Base-by-base conservation (phyloP, 2,329 filamentous ascomycete species). In the Nannizzia gypsea region DNA sequence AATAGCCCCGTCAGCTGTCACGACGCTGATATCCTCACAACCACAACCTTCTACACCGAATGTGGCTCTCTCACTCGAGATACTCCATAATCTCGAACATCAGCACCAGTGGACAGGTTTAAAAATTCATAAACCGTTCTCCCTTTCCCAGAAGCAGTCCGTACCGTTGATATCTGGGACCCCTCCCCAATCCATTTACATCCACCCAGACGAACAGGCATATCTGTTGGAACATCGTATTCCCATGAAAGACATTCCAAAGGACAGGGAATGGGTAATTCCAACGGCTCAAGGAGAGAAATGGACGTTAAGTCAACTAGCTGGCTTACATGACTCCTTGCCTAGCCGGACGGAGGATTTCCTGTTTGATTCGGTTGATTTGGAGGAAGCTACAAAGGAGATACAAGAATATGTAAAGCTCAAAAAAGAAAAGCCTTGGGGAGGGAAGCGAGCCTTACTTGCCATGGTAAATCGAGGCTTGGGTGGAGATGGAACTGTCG, bases 141-240 rank as follows among this genome's bases (percentile, higher is more conserved):
- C 54, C 40, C 62, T 57, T 54, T 59, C 58, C 50, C 17, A 50
- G 46, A 70, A 75, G 3, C 67, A 78, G n/a, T 72, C 66, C 1
- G 65, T 76, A 6, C 80, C 78, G 1, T 66, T 86, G 58, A 74
- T 86, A 56, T 84, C 83, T 6, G 83, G 83, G n/a, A 72, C 83
- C 15, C 83, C 83, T 3, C 82, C 83, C 11, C 74, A 80, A 58
- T 75, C 81, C 54, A 73, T 84, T 62, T 86, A 86, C 69, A 76
- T 81, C 9, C 83, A 86, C 65, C 83, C 83, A 9, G 83, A 86
- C 67, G 81, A 85, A 72, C 83, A 86, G 67, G 77, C 83, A 24
- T 80, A 79, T 65, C 73, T 84, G 65, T 73, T 86, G 26, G 79
- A 82, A 66, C 70, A 74, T 57, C 75, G 74, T 17, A 74, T 80